A percentile compares a stretch with the other conserved stretches of the same genome.
Conservation (phyloP, 164 flowering plant species). For the Warburgia ugandensis region DNA sequence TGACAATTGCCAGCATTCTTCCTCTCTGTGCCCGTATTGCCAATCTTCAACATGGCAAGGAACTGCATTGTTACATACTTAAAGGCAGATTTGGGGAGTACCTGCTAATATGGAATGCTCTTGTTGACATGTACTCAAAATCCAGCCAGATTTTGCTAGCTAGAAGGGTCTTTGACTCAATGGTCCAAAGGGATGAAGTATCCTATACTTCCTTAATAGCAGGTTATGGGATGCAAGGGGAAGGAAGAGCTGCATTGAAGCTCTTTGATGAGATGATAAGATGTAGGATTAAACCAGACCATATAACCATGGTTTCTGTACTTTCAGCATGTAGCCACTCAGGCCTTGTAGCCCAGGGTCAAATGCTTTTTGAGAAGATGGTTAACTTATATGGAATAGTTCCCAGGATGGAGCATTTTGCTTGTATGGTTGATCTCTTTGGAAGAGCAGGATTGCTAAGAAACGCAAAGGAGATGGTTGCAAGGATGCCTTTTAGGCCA, state of each 20-base stretch:
- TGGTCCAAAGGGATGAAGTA: slow-evolving; percentile 41
- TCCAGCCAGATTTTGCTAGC: slow-evolving; percentile 44
- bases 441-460: slow-evolving; percentile 53
- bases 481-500: slow-evolving; percentile 41
- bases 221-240: slow-evolving; percentile 58
- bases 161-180: slow-evolving; percentile 32
- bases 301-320: slow-evolving; percentile 56
- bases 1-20: slow-evolving; percentile 56
- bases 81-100: slow-evolving; percentile 29
- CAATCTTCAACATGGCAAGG: slow-evolving; percentile 54
- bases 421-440: slow-evolving; percentile 57
- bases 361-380: slow-evolving; percentile 38
- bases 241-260: slow-evolving; percentile 31
- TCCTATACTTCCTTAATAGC: slow-evolving; percentile 58
- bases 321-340: slow-evolving; percentile 67
- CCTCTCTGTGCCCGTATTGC: slow-evolving; percentile 55
- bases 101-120: slow-evolving; percentile 50
- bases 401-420: slow-evolving; percentile 51
- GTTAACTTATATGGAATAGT: slow-evolving; percentile 20
- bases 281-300: slow-evolving; percentile 38
- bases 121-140: slow-evolving; percentile 60
- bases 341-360: slow-evolving; percentile 40
- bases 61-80: slow-evolving; percentile 47
- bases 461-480: slow-evolving; percentile 35
- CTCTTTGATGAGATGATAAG: slow-evolving; percentile 48